These are phyloP conservation scores for Lachnellula willkommii DNA, from an alignment of 2,329 filamentous ascomycete genomes.

Conservation along the genomic window DNA sequence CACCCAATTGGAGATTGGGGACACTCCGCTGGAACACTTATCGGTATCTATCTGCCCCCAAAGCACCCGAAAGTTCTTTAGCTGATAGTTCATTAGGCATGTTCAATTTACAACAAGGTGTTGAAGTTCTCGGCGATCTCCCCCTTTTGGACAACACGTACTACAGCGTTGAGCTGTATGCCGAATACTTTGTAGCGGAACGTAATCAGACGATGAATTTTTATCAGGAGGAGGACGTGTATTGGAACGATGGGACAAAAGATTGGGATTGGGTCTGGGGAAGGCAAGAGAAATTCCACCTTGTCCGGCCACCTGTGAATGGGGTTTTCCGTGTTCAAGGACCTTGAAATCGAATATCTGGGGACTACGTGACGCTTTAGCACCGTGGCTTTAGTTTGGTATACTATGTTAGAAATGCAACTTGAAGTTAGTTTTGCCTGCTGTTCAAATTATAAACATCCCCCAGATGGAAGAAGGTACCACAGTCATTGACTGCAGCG, in stretches of 20 bases:
- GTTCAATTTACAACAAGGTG: constrained; percentile 45
- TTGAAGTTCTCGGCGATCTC: constrained; percentile 43
- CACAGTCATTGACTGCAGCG: no score
- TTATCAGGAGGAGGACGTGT: constrained; percentile 47
- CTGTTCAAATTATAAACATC: no score
- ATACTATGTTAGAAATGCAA: no score
- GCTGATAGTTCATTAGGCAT: constrained; percentile 35
- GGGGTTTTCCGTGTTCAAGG: neutral
- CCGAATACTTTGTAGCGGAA: constrained; percentile 43
- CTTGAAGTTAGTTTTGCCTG: no score
- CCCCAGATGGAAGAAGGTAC: no score
- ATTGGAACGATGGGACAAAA: constrained; percentile 36
- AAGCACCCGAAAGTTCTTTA: neutral
- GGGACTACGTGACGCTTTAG: neutral
- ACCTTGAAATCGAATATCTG: neutral
- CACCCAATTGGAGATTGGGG: constrained; percentile 49
- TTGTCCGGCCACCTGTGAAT: constrained; percentile 24
- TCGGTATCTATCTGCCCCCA: constrained; percentile 35
- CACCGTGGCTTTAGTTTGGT: no score
- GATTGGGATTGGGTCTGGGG: constrained; percentile 47
- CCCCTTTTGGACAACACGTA: constrained; percentile 42
- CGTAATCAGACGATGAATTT: constrained; percentile 41
- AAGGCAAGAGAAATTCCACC: constrained; percentile 41
- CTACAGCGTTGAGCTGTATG: constrained; percentile 47
- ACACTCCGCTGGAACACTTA: constrained; percentile 43